Base-by-base conservation (phyloP, 257 asterid species). In the Solanum tarapatanum region DNA sequence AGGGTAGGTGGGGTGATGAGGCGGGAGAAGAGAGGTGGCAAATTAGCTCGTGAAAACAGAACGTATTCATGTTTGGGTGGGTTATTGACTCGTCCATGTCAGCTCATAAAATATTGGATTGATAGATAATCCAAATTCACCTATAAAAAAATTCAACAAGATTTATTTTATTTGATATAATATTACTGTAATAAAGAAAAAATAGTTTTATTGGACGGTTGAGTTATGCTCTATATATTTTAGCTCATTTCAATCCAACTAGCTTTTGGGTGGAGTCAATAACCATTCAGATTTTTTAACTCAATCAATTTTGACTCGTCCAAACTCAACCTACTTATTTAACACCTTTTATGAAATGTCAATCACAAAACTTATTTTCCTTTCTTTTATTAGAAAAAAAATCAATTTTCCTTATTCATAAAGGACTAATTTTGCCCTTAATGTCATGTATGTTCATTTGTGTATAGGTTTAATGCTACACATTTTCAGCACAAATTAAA, bases 391-490 rank as follows among this genome's bases (percentile, higher is more conserved):
- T 23, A 23, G 0, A 58, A 58, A 60, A 14, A 60, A 8, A 14
- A 13, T 48, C 24, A 10, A 9, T n/a, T 62, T 62, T 62, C 28
- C 30, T 62, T 3, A 62, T 62, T 62, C 3, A 21, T 8, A 0
- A 62, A 23, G 24, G 69, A 62, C 69, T 62, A 62, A 23, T 23
- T 55, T 62, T 62, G 7, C 74, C 45, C 28, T 73, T 73, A 19
- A 33, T 73, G n/a, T 26, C 74, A 66, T 33, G 14, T 19, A 55
- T 55, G 16, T 73, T 73, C 12, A 17, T 73, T 33, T 73, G 24
- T 41, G 5, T n/a, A 33, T 28, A 91, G 93, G 85, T 91, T 87
- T 48, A 73, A 87, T 66, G 89, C 89, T 2, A 16, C 60, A 68
- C 39, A 87, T 3, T 88, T 91, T 68, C 33, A 85, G 75, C 36